Conservation (phyloP, 805 yeast genomes). For the Metschnikowia reukaufii region DNA sequence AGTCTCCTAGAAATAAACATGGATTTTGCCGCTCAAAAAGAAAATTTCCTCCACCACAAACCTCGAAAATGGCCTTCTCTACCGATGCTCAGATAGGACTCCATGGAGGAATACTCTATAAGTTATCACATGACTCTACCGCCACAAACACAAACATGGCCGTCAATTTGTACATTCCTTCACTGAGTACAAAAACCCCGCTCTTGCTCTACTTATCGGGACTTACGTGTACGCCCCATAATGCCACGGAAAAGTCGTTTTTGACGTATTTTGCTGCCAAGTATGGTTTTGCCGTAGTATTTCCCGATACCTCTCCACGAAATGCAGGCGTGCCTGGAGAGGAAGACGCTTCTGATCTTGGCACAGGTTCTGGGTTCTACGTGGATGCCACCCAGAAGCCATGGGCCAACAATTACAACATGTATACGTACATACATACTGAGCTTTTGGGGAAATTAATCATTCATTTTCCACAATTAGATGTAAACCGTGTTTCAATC, state of each 20-base stretch:
- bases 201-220: constrained; percentile 82
- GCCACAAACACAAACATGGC: constrained; percentile 72
- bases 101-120: constrained; percentile 75
- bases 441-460: constrained; percentile 64
- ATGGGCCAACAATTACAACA: constrained; percentile 71
- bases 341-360: constrained; percentile 86
- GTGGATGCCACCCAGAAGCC: constrained; percentile 78
- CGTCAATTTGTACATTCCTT: constrained; percentile 75
- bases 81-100: constrained; percentile 54
- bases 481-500: constrained; percentile 65
- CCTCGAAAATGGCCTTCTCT: constrained; percentile 47
- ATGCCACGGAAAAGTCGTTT: constrained; percentile 91
- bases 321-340: constrained; percentile 78
- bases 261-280: constrained; percentile 77
- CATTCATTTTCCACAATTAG: constrained; percentile 46
- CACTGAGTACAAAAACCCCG: constrained; percentile 50
- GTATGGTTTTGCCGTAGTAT: constrained; percentile 85
- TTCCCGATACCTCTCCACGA: constrained; percentile 97
- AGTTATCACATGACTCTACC: constrained; percentile 70
- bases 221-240: constrained; percentile 88
- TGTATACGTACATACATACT: constrained; percentile 78
- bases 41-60: background rate
- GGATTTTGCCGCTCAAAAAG: no score
- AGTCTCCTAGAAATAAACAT: no score
- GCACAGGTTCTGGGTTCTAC: constrained; percentile 94